Evolutionary conservation across 2,329 filamentous ascomycete species (phyloP), one percentile per base, ranked within the genome.

Genomic region (Colletotrichum higginsianum): DNA sequence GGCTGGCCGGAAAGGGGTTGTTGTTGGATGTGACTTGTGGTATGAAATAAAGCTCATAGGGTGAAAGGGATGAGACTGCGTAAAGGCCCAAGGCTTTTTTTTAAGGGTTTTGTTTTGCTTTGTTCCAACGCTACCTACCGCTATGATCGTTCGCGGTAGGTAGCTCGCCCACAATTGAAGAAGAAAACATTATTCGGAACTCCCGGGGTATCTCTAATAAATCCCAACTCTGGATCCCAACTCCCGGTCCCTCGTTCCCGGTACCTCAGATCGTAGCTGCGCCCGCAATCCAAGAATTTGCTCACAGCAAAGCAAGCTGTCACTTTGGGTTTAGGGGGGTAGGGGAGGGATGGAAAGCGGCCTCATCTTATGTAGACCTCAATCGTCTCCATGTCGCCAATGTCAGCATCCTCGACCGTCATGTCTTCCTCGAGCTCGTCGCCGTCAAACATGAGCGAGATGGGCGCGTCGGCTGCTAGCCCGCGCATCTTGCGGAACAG

Each of bases 371-470:
- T 81, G 74, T 92, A 86, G 26, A 96, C 92, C 80, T 97, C 94
- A 44, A 97, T 84, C 38, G 88, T 86, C 79, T 96, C 93, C 84
- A 91, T 86, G 76, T 97, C 92, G 56, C 90, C 89, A 50, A 97
- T 89, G 21, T 94, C 94, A 2, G 91, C 87, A 46, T 93, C 90
- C 55, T 85, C 85, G 56, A 96, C 86, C 2, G 86, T 88, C 40
- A 84, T 82, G 1, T 89, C 84, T 21, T 88, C 86, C 16, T 91
- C 88, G 38, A 97, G 82, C 57, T 84, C 83, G 61, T 95, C 94
- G 16, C 94, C 94, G 75, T 97, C 94, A 80, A 94, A 95, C 75
- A 87, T 85, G 13, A 97, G 83, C 47, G 86, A 86, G 3, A 96
- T 82, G 0, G 86, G 80, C 74, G 85, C 87, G 5, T 87, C 86